Evolutionary conservation across 371 early-diverging fungal genomes (phyloP).

Genomic region (Mortierella sp.): DNA sequence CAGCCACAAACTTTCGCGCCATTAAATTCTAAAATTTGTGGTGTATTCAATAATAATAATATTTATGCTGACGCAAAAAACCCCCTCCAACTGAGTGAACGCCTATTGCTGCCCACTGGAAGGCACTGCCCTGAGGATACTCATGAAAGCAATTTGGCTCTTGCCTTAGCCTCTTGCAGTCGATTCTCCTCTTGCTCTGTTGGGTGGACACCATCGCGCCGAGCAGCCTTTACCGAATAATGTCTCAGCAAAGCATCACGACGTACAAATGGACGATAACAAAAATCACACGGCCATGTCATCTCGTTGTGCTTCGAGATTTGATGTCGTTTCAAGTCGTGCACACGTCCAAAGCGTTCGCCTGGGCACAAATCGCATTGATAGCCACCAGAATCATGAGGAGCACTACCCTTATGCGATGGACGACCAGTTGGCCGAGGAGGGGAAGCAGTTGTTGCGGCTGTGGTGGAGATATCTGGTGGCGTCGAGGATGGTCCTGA

Average conservation of each 20-base stretch:
- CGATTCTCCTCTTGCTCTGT: constrained; percentile 41
- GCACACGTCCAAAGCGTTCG: constrained; percentile 55
- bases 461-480: not conserved
- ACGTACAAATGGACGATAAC: constrained; percentile 52
- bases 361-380: constrained; percentile 52
- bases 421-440: constrained; percentile 7
- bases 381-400: constrained; percentile 39
- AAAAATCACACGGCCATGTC: constrained; percentile 57
- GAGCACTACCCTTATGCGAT: constrained; percentile 9
- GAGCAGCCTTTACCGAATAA: constrained; percentile 50
- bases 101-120: too few relatives aligned
- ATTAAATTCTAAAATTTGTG: too few relatives aligned
- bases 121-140: too few relatives aligned
- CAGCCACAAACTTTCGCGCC: too few relatives aligned
- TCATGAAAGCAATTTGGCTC: constrained; percentile 42
- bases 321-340: constrained; percentile 55
- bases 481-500: not conserved
- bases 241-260: constrained; percentile 49
- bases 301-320: constrained; percentile 56
- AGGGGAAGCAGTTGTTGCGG: constrained; percentile 7
- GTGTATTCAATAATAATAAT: too few relatives aligned
- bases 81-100: too few relatives aligned
- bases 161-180: constrained; percentile 43
- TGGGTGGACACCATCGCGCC: constrained; percentile 50
- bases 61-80: too few relatives aligned